Evolutionary conservation across 2,329 filamentous ascomycete species (phyloP), one percentile per base, ranked within the genome.

Genomic region (Arachnopeziza araneosa): DNA sequence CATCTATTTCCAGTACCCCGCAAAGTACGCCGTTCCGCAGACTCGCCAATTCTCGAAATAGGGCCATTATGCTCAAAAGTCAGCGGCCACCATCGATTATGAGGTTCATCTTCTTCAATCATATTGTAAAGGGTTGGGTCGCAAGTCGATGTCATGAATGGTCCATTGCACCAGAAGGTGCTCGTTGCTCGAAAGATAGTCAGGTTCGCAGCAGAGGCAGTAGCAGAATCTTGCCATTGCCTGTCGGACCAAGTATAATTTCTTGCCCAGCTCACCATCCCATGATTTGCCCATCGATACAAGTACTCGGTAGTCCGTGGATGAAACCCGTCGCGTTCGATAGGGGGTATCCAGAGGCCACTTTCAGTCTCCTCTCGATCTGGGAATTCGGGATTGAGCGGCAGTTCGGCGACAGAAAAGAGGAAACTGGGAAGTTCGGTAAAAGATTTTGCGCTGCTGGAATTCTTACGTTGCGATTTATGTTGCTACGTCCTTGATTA

Each of bases 371-470:
- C 36, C 6, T 44, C 3, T 6, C 36, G 36, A 3, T 44, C 12
- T 44, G 12, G 36, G 12, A 44, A 55, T n/a, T 69, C 61, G 1
- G 70, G 75, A 44, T 73, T 67, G 8, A 74, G 67, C 2, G 76
- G 70, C 5, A 79, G 70, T 10, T 78, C 75, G 44, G 77, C 72
- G 50, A 75, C 74, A 63, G 75, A 73, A 5, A 72, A 72, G 23
- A 73, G 68, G 44, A 79, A 71, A 49, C 73, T 74, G 12, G 63
- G 22, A 12, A 8, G 52, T 44, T 44, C 6, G 36, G 10, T 44
- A 14, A 54, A 44, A 48, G 30, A 55, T 32, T 49, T 49, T 32
- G 32, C 19, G 24, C 52, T 56, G 24, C 52, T 56, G 17, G 44
- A n/a, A 36, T 52, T 55, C 48, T 44, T 30, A 14, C 36, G 36